phyloP scores from a whole-genome alignment of 192 early-diverging fungal species.

The Coemansia furcata region DNA sequence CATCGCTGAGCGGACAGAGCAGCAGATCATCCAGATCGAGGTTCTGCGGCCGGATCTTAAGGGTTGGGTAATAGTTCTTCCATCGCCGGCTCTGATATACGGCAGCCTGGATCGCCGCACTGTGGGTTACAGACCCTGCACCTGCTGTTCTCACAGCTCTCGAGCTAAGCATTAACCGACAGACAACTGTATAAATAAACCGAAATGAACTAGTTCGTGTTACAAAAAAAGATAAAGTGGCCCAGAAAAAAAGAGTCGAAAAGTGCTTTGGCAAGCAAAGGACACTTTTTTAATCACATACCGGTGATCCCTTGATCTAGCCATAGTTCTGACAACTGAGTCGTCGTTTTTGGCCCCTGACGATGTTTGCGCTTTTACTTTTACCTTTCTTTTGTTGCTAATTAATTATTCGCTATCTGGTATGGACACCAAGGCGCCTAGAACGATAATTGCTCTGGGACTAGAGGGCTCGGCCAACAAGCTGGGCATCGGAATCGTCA shows the following conservation, averaged over 20 bases:
- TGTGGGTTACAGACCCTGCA: neutral
- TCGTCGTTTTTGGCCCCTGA: neutral
- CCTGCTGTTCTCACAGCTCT: neutral
- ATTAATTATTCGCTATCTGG: neutral
- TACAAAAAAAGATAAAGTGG: neutral
- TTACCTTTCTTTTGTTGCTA: neutral
- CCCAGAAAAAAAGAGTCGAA: neutral
- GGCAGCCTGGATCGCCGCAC: neutral
- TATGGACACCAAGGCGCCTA: constrained; percentile 14
- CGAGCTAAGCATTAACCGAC: constrained; percentile 4
- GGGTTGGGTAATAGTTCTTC: neutral
- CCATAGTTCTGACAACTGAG: neutral
- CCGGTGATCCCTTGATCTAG: neutral
- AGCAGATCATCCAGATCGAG: constrained; percentile 6
- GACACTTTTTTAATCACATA: neutral
- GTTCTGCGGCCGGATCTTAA: neutral
- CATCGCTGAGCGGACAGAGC: neutral
- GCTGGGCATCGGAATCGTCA: constrained; percentile 92
- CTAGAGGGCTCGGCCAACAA: constrained; percentile 96
- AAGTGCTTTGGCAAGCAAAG: neutral
- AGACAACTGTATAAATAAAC: neutral
- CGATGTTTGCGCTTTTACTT: neutral
- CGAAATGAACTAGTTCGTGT: neutral
- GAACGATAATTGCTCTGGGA: constrained; percentile 67
- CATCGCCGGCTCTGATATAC: constrained; percentile 23